Evolutionary conservation across 2,329 filamentous ascomycete genomes (phyloP).

Genomic region (Plectosphaerella cucumerina): DNA sequence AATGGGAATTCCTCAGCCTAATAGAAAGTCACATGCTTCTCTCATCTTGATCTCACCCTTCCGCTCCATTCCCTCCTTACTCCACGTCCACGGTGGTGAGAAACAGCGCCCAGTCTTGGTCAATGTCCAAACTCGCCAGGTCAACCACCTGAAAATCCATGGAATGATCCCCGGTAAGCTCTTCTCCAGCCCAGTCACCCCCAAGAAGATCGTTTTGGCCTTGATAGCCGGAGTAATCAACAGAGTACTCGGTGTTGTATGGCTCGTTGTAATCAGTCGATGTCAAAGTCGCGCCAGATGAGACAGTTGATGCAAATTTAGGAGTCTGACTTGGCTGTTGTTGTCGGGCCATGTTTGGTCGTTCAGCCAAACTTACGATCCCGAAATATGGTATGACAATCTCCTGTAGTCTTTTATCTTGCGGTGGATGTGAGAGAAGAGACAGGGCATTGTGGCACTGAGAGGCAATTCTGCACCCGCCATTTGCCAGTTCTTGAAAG

Average conservation of each 20-base stretch:
- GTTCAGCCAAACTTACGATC: not conserved
- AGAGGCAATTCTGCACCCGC: conserved; percentile 8
- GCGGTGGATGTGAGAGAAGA: conserved; percentile 2
- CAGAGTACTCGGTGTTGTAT: too few relatives aligned
- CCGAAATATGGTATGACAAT: not conserved
- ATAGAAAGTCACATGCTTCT: too few relatives aligned
- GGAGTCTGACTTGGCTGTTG: not conserved
- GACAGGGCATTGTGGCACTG: conserved; percentile 13
- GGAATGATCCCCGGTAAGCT: not conserved
- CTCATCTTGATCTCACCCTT: too few relatives aligned
- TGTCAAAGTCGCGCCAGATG: not conserved
- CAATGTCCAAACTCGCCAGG: not conserved
- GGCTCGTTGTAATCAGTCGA: not conserved
- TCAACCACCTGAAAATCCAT: not conserved
- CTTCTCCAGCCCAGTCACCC: not conserved
- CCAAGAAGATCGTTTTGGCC: not conserved
- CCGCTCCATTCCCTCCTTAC: too few relatives aligned
- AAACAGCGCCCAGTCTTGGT: not conserved
- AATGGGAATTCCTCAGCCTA: too few relatives aligned
- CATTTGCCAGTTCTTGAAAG: conserved; percentile 1
- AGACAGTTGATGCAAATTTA: not conserved
- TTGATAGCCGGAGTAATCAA: not conserved
- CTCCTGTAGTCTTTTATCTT: not conserved
- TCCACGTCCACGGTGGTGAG: too few relatives aligned
- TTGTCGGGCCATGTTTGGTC: not conserved